phyloP scores from a whole-genome alignment of 1,139 yeast genomes.

The Kurtzmaniella quercitrusa region DNA sequence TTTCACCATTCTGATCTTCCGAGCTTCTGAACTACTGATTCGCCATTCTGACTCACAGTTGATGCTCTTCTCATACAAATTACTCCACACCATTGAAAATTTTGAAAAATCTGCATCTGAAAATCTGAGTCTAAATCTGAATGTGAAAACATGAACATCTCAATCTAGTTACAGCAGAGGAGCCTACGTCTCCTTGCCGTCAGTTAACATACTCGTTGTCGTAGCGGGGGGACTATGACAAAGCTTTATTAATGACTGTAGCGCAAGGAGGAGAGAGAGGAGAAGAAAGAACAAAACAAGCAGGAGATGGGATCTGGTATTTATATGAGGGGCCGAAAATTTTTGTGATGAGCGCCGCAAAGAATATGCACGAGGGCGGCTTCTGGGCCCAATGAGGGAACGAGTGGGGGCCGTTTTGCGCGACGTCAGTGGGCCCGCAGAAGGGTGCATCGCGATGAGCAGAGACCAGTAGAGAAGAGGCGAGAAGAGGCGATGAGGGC shows the following conservation, averaged over 20 bases:
- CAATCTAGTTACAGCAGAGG: not conserved
- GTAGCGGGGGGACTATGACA: constrained; percentile 5
- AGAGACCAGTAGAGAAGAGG: too few relatives aligned
- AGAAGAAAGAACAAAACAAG: constrained; percentile 8
- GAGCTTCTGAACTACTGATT: too few relatives aligned
- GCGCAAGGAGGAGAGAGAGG: constrained; percentile 14
- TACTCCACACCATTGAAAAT: too few relatives aligned
- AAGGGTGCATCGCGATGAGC: not conserved
- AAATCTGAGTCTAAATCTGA: too few relatives aligned
- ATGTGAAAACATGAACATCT: not conserved
- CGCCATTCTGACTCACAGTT: too few relatives aligned
- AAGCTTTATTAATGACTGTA: constrained; percentile 4
- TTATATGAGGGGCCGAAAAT: constrained; percentile 5
- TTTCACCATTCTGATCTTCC: too few relatives aligned
- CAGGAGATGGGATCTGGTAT: constrained; percentile 1
- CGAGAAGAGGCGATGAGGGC: not conserved
- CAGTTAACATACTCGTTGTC: constrained; percentile 8
- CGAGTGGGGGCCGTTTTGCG: not conserved
- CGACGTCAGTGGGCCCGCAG: constrained; percentile 1
- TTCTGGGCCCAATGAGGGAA: not conserved
- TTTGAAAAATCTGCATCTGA: not conserved
- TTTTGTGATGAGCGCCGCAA: constrained; percentile 4
- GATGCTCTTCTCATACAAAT: too few relatives aligned
- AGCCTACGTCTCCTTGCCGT: constrained; percentile 1
- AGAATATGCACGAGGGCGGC: not conserved